phyloP scores from a whole-genome alignment of 2,329 filamentous ascomycete species.

The Madurella fahalii region DNA sequence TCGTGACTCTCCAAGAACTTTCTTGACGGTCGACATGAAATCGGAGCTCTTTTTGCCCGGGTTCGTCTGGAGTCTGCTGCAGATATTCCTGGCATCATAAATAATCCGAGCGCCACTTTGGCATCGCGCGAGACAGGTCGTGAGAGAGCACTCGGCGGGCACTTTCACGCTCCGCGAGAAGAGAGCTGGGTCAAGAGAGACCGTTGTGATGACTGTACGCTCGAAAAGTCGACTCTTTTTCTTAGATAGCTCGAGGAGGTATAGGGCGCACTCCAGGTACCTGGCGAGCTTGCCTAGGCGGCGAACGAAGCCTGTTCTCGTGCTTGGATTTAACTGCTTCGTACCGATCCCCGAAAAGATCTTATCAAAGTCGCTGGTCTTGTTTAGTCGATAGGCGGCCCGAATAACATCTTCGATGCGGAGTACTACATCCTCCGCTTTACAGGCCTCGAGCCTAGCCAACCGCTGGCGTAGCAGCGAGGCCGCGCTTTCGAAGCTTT shows the following conservation, averaged over 20 bases:
- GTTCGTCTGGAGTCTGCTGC: background rate
- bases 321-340: background rate
- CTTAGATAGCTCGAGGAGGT: conserved; percentile 33
- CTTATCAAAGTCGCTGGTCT: background rate
- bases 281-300: conserved; percentile 34
- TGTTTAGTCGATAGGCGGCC: conserved; percentile 2
- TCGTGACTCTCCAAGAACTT: conserved; percentile 28
- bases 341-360: conserved; percentile 3
- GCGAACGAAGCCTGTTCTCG: conserved; percentile 1
- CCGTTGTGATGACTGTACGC: conserved; percentile 27
- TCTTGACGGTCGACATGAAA: background rate
- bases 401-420: conserved; percentile 5
- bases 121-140: conserved; percentile 12
- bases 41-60: background rate
- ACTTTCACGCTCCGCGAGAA: conserved; percentile 20
- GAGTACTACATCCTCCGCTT: background rate
- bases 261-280: conserved; percentile 34
- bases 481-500: conserved; percentile 1
- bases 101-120: background rate
- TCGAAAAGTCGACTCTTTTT: conserved; percentile 29
- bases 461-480: background rate
- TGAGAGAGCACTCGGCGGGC: background rate
- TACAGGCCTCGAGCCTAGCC: conserved; percentile 5
- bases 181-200: conserved; percentile 29
- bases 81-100: background rate